These are phyloP conservation scores for Amanita subjunquillea DNA, from an alignment of 768 basidiomycete species.

Conservation along the genomic window DNA sequence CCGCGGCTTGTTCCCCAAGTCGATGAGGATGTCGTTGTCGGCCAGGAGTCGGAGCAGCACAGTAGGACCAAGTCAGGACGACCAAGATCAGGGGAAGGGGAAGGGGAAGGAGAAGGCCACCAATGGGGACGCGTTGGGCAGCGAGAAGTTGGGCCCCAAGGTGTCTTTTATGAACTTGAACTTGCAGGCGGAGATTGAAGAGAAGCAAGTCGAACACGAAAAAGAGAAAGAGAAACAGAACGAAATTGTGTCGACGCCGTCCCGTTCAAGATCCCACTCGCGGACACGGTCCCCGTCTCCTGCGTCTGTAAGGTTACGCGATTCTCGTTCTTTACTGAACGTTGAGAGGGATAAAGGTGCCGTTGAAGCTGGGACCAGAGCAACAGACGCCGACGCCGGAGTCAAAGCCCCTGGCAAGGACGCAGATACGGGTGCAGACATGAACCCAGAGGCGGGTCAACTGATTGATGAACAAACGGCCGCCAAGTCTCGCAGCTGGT, in stretches of 20 bases:
- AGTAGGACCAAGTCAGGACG: neutral
- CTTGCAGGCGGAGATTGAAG: neutral
- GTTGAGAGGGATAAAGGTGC: neutral
- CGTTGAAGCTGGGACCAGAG: neutral
- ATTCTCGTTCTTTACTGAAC: neutral
- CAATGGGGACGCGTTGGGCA: neutral
- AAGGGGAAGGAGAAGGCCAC: neutral
- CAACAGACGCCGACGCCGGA: neutral
- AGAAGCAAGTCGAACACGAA: neutral
- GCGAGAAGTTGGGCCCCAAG: neutral
- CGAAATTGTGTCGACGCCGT: neutral
- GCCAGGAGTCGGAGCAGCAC: neutral
- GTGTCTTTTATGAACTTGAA: neutral
- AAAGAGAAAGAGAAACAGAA: neutral
- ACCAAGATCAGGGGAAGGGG: neutral
- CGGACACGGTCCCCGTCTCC: neutral
- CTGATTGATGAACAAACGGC: slow-evolving; percentile 3
- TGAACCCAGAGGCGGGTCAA: neutral
- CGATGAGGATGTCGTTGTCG: slow-evolving; percentile 1
- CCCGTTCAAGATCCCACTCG: neutral
- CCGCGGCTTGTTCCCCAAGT: neutral
- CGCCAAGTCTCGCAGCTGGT: neutral
- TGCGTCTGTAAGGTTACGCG: neutral
- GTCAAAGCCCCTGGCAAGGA: neutral
- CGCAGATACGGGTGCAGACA: neutral